phyloP scores from a whole-genome alignment of 2,329 filamentous ascomycete species.

The Xylariaceae sp. region DNA sequence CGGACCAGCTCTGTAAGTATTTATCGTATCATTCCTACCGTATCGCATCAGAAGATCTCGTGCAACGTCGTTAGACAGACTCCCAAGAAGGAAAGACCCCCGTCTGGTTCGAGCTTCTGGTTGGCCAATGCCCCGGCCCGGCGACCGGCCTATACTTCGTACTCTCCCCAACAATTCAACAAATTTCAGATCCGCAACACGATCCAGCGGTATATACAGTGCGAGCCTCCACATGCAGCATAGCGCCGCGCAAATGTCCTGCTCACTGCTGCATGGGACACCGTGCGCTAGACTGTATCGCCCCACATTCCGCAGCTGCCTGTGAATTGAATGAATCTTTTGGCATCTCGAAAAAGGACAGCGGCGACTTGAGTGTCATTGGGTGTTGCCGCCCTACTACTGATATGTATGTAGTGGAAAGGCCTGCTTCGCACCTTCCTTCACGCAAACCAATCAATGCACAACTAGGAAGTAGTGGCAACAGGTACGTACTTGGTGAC shows the following conservation, averaged over 20 bases:
- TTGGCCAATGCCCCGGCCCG: conserved; percentile 23
- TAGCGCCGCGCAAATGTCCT: too few species aligned
- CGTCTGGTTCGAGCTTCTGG: conserved; percentile 10
- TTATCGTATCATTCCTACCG: too few species aligned
- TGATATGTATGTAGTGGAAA: too few species aligned
- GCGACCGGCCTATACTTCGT: conserved; percentile 24
- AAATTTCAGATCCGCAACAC: conserved; percentile 30
- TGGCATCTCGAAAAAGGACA: too few species aligned
- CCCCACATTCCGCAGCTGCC: not conserved
- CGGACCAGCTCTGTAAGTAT: too few species aligned
- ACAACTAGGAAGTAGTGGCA: too few species aligned
- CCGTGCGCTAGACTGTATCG: not conserved
- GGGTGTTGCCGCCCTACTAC: too few species aligned
- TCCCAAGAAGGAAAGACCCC: conserved; percentile 25
- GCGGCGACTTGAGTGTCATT: too few species aligned
- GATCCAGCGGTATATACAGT: conserved; percentile 7
- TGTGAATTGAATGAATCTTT: not conserved
- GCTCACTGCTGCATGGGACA: not conserved
- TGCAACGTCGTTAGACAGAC: not conserved
- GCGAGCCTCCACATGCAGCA: not conserved
- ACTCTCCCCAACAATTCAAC: conserved; percentile 36
- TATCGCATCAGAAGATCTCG: not conserved
- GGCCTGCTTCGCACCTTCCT: too few species aligned
- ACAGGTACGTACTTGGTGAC: too few species aligned
- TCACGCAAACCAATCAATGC: too few species aligned